Evolutionary conservation across 106 monocot species (phyloP).

Genomic region (Hemerocallis citrina): DNA sequence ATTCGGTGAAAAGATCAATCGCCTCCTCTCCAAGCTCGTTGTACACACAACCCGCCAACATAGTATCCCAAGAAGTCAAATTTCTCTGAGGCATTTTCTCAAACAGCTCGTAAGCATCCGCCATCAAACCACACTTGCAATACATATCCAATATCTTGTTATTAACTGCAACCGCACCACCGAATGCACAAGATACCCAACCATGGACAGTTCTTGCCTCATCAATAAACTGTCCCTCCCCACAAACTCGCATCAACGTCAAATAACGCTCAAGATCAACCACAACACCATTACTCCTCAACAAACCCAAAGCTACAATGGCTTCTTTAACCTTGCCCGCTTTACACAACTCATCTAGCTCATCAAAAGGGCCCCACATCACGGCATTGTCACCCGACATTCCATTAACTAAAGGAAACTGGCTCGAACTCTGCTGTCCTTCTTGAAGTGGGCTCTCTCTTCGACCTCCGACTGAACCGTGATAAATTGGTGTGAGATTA

Average conservation of each 20-base stretch:
- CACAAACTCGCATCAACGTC: constrained; percentile 59
- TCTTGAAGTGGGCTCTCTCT: neutral
- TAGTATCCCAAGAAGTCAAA: constrained; percentile 79
- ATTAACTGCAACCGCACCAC: constrained; percentile 32
- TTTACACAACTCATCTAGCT: constrained; percentile 53
- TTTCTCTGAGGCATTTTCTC: constrained; percentile 62
- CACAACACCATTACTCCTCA: constrained; percentile 31
- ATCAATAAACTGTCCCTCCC: constrained; percentile 43
- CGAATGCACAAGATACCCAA: constrained; percentile 19
- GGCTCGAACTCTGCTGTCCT: neutral
- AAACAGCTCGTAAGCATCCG: constrained; percentile 67
- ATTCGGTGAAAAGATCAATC: constrained; percentile 53
- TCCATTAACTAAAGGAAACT: neutral
- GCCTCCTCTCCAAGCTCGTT: constrained; percentile 75
- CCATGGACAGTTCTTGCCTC: constrained; percentile 47
- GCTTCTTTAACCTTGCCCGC: constrained; percentile 68
- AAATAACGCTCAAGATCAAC: constrained; percentile 46
- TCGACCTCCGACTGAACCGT: too few species aligned
- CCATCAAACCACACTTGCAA: constrained; percentile 52
- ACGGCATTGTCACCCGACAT: neutral
- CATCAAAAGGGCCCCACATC: constrained; percentile 40
- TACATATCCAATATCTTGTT: constrained; percentile 82
- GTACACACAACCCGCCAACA: constrained; percentile 58
- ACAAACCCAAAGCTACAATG: constrained; percentile 41
- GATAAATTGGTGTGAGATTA: too few species aligned